A percentile compares a stretch with the other conserved stretches of the same genome.
phyloP scores from a whole-genome alignment of 768 basidiomycete genomes.

The Rhodotorula toruloides region DNA sequence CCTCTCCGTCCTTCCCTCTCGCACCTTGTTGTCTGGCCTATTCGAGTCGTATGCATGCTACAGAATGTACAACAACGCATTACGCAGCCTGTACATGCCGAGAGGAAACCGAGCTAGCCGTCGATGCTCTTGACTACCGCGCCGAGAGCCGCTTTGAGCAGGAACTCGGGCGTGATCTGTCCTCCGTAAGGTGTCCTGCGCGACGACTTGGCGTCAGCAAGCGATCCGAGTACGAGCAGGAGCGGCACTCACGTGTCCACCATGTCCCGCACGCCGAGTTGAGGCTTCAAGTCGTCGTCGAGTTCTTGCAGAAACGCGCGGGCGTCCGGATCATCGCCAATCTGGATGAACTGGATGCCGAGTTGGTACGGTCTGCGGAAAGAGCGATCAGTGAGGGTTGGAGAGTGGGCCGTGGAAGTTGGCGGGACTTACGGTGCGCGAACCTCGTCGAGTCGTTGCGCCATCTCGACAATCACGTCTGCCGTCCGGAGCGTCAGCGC shows the following conservation, averaged over 20 bases:
- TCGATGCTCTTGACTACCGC: conserved; percentile 15
- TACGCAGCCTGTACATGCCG: background rate
- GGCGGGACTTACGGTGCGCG: conserved; percentile 11
- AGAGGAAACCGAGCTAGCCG: too few species aligned
- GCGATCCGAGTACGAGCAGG: background rate
- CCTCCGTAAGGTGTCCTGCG: conserved; percentile 14
- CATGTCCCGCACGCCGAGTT: conserved; percentile 34
- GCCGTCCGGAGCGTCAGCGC: background rate
- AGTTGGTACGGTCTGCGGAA: conserved; percentile 33
- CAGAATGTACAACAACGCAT: background rate
- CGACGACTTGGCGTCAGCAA: background rate
- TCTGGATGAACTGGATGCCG: conserved; percentile 40
- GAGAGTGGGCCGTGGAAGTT: background rate
- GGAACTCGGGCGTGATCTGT: conserved; percentile 12
- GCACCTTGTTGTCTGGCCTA: background rate
- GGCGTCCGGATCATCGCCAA: conserved; percentile 38
- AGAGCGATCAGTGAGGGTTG: too few species aligned
- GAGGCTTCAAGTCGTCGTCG: conserved; percentile 37
- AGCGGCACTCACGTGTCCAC: conserved; percentile 11
- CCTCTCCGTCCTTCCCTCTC: background rate
- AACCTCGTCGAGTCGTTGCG: conserved; percentile 37
- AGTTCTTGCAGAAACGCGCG: conserved; percentile 26
- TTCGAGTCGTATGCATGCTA: too few species aligned
- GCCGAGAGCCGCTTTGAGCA: conserved; percentile 22
- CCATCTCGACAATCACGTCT: conserved; percentile 32